Percentiles rank a stretch among this genome's conserved stretches.
Conservation (phyloP, 2,329 filamentous ascomycete genomes). For the Aspergillus sp. region DNA sequence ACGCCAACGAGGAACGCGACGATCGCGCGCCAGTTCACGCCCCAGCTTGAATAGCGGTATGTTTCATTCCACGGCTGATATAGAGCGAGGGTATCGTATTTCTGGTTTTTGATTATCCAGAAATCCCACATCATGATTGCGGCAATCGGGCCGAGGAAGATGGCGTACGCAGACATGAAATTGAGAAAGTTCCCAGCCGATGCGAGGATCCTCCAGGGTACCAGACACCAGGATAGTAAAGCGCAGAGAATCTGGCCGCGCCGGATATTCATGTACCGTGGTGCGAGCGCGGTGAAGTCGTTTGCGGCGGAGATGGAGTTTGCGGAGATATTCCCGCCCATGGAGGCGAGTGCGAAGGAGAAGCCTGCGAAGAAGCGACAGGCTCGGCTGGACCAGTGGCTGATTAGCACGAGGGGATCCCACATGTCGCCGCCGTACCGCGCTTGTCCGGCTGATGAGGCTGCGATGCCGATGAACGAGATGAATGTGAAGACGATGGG, state of each 20-base stretch:
- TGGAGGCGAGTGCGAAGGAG: conserved; percentile 51
- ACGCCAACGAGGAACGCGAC: conserved; percentile 55
- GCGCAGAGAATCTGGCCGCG: conserved; percentile 54
- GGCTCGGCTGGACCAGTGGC: conserved; percentile 34
- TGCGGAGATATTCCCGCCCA: conserved; percentile 55
- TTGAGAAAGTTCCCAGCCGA: conserved; percentile 56
- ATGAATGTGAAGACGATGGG: conserved; percentile 52
- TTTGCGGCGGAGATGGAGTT: conserved; percentile 49
- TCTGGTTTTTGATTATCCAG: conserved; percentile 50
- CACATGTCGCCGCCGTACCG: conserved; percentile 32
- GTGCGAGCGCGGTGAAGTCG: conserved; percentile 53
- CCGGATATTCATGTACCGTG: conserved; percentile 52
- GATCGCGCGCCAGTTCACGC: conserved; percentile 58
- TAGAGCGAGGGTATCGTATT: conserved; percentile 48
- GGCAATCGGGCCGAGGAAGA: conserved; percentile 62
- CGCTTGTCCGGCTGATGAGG: conserved; percentile 36
- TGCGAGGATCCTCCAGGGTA: conserved; percentile 62
- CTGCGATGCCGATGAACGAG: conserved; percentile 43
- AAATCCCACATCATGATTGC: conserved; percentile 58
- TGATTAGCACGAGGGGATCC: conserved; percentile 40
- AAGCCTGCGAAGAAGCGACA: conserved; percentile 49
- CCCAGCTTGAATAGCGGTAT: conserved; percentile 48
- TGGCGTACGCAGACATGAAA: conserved; percentile 63
- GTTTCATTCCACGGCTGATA: conserved; percentile 45
- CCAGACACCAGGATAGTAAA: conserved; percentile 55